Base-by-base conservation (phyloP, 768 basidiomycete species). In the Mycena indigotica region DNA sequence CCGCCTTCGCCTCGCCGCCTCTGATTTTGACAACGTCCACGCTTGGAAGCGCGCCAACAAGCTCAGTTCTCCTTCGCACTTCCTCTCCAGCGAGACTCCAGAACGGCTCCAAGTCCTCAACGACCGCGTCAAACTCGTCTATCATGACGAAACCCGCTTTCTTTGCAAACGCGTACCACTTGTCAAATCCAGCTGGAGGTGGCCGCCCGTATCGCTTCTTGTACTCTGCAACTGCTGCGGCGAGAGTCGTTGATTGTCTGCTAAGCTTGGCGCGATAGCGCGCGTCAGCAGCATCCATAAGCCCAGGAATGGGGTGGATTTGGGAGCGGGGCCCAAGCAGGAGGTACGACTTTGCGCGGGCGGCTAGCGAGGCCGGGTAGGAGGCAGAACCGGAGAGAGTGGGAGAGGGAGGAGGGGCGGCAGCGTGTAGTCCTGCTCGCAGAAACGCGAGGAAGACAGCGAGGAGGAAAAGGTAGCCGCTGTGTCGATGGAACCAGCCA, bases 111-210 rank as follows among this genome's bases (percentile, higher is more conserved):
- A 99, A 73, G 69, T 98, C 96, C 52, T 80, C 77, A 29, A 83
- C 67, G n/a, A 96, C 78, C 4, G 82, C 80, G 57, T 93, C 92
- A 66, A 93, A 98, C 69, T 98, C 96, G 70, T 98, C 96, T 4
- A 90, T 77, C 73, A 98, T 84, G 65, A 86, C 83, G 46, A 91
- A 87, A 5, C 82, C 73, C 71, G 93, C 82, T 55, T 84, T 77
- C 69, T 81, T 75, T 15, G 88, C 90, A 71, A 93, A 98, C 44
- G 72, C 68, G 83, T 86, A 96, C 96, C 96, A 98, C 26, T 81
- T 74, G 67, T 94, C 95, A 62, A 98, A 99, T 1, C 95, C 96
- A 40, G 81, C 84, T 0, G 97, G 96, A 4, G 97, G 97, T 30
- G 84, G 74, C 32, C 90, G 83, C 10, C 77, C 76, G 71, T 96